Conservation (phyloP, 2,329 filamentous ascomycete species). For the Allantophomopsis lycopodina region DNA sequence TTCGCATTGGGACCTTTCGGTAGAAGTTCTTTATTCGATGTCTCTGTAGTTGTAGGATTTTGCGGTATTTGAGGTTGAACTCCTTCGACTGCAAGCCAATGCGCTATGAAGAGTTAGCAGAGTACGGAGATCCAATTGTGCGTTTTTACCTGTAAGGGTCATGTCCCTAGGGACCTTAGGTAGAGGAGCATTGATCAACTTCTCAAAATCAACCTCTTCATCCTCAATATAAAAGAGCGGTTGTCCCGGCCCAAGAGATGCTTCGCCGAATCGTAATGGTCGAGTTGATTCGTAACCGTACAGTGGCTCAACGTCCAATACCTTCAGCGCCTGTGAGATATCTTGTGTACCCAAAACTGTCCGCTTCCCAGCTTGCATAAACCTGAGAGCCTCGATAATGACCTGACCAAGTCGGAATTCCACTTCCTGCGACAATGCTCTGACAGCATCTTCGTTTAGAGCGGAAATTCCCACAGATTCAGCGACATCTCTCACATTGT, state of each 20-base stretch:
- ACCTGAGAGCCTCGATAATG: slow-evolving; percentile 84
- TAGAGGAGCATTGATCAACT: slow-evolving; percentile 89
- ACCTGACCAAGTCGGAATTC: slow-evolving; percentile 92
- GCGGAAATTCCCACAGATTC: slow-evolving; percentile 83
- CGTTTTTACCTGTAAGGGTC: slow-evolving; percentile 64
- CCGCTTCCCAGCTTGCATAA: slow-evolving; percentile 84
- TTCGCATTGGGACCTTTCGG: slow-evolving; percentile 86
- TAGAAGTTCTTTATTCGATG: slow-evolving; percentile 70
- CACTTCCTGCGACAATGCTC: slow-evolving; percentile 81
- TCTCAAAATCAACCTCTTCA: slow-evolving; percentile 97
- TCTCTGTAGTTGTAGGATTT: slow-evolving; percentile 80
- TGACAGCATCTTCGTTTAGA: slow-evolving; percentile 73
- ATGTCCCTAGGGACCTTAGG: slow-evolving; percentile 91
- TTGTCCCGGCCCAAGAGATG: slow-evolving; percentile 83
- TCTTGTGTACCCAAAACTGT: slow-evolving; percentile 84
- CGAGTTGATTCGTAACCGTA: slow-evolving; percentile 93
- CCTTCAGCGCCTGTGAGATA: slow-evolving; percentile 69
- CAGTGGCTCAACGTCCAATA: slow-evolving; percentile 85
- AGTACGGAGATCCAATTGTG: not conserved
- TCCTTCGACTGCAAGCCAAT: slow-evolving; percentile 96
- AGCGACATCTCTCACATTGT: slow-evolving; percentile 90
- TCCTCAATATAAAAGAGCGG: slow-evolving; percentile 96
- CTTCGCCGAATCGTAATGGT: slow-evolving; percentile 83
- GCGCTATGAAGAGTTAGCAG: slow-evolving; percentile 39
- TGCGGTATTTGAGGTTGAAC: slow-evolving; percentile 94